A percentile compares a stretch with the other conserved stretches of the same genome.
Evolutionary conservation across 73 alveolate species (phyloP).

Genomic region (Uronychia binucleata): DNA sequence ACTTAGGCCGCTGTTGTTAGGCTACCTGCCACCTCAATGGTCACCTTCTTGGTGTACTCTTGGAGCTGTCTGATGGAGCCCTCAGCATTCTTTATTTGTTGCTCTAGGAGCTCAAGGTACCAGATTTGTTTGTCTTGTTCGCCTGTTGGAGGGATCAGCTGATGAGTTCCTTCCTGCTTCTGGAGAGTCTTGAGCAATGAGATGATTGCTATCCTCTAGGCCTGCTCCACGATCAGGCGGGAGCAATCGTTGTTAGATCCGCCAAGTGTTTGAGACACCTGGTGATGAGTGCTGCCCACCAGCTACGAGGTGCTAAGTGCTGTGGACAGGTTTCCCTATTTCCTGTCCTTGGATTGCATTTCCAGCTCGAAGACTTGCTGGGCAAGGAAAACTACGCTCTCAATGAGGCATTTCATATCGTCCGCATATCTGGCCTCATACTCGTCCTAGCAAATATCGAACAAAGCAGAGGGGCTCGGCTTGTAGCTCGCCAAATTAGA

Average conservation of each 20-base stretch:
- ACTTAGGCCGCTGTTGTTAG: conserved; percentile 55
- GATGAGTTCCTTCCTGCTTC: neutral
- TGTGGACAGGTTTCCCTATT: neutral
- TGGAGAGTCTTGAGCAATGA: neutral
- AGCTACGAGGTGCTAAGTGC: neutral
- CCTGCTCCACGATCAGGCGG: conserved; percentile 23
- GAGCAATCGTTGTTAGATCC: neutral
- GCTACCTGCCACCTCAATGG: conserved; percentile 59
- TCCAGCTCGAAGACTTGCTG: neutral
- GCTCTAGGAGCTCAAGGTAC: conserved; percentile 68
- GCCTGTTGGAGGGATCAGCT: conserved; percentile 33
- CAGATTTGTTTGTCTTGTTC: conserved; percentile 64
- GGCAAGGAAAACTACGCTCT: neutral
- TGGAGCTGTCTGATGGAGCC: conserved; percentile 19
- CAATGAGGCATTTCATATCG: neutral
- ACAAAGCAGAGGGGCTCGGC: neutral
- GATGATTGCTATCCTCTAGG: conserved; percentile 35
- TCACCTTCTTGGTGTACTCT: conserved; percentile 46
- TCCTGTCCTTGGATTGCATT: neutral
- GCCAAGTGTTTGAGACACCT: neutral
- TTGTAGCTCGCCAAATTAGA: neutral
- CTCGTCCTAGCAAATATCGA: neutral
- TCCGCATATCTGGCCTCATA: neutral
- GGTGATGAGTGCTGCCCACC: neutral
- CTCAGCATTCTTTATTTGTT: conserved; percentile 41